These are phyloP conservation scores for Epichloe elymi DNA, from an alignment of 2,329 filamentous ascomycete species.

Conservation along the genomic window DNA sequence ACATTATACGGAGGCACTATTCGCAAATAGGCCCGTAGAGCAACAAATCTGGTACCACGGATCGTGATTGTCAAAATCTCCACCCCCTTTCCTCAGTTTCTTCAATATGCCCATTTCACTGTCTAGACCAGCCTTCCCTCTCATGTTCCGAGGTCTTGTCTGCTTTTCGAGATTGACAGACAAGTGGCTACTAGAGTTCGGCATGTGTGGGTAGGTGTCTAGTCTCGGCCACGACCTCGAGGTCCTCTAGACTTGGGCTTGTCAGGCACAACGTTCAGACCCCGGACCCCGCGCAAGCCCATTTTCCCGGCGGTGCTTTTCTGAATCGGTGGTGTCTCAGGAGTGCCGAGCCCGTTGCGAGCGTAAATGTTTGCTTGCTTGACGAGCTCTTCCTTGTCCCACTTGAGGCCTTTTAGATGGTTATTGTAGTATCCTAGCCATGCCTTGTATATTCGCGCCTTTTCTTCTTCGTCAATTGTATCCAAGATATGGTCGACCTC, in stretches of 20 bases:
- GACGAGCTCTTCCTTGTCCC: slow-evolving; percentile 33
- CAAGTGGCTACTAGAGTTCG: too few relatives aligned
- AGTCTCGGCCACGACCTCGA: not conserved
- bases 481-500: slow-evolving; percentile 27
- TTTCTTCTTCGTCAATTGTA: slow-evolving; percentile 29
- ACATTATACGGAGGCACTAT: too few relatives aligned
- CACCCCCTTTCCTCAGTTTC: too few relatives aligned
- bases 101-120: too few relatives aligned
- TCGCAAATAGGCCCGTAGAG: not conserved
- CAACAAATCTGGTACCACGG: not conserved
- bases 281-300: slow-evolving; percentile 39
- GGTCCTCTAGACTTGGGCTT: slow-evolving; percentile 15
- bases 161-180: too few relatives aligned
- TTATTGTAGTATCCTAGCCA: slow-evolving; percentile 46
- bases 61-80: too few relatives aligned
- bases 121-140: too few relatives aligned
- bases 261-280: slow-evolving; percentile 33
- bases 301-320: slow-evolving; percentile 41
- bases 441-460: slow-evolving; percentile 39
- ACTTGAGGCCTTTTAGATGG: slow-evolving; percentile 30
- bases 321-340: slow-evolving; percentile 32
- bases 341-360: slow-evolving; percentile 29
- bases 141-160: too few relatives aligned
- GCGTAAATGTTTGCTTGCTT: slow-evolving; percentile 38
- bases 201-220: not conserved